Evolutionary conservation across 2,329 filamentous ascomycete species (phyloP).

Genomic region (Elsinoe arachidis): DNA sequence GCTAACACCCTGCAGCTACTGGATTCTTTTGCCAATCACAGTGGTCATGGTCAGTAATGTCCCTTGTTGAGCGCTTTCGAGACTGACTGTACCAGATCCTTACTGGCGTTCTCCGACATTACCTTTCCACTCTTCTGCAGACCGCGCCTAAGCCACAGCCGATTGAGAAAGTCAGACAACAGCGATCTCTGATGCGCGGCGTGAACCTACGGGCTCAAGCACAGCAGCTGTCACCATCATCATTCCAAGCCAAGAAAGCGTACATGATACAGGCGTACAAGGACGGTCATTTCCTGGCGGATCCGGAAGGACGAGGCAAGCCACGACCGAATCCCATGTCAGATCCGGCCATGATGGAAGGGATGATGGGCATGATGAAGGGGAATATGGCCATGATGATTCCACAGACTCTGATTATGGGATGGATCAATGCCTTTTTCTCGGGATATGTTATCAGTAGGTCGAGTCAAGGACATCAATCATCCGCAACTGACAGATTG

Average conservation of each 20-base stretch:
- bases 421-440: slow-evolving; percentile 99
- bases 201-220: slow-evolving; percentile 77
- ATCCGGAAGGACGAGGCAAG: slow-evolving; percentile 76
- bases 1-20: slow-evolving; percentile 59
- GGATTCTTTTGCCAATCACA: slow-evolving; percentile 96
- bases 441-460: slow-evolving; percentile 93
- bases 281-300: slow-evolving; percentile 78
- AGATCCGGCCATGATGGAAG: slow-evolving; percentile 94
- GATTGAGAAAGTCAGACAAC: slow-evolving; percentile 69
- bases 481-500: slow-evolving; percentile 23
- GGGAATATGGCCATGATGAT: slow-evolving; percentile 99
- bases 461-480: not conserved
- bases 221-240: slow-evolving; percentile 64
- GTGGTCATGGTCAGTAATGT: slow-evolving; percentile 69
- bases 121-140: slow-evolving; percentile 85
- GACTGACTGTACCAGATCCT: slow-evolving; percentile 51
- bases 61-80: too few relatives aligned
- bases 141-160: slow-evolving; percentile 74
- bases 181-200: slow-evolving; percentile 71
- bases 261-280: slow-evolving; percentile 74
- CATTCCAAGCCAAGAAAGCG: slow-evolving; percentile 74
- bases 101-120: slow-evolving; percentile 92
- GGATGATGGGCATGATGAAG: slow-evolving; percentile 99
- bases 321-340: slow-evolving; percentile 88
- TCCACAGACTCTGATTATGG: slow-evolving; percentile 97